Evolutionary conservation across 768 basidiomycete species (phyloP).

Genomic region (Tricholoma flavovirens): DNA sequence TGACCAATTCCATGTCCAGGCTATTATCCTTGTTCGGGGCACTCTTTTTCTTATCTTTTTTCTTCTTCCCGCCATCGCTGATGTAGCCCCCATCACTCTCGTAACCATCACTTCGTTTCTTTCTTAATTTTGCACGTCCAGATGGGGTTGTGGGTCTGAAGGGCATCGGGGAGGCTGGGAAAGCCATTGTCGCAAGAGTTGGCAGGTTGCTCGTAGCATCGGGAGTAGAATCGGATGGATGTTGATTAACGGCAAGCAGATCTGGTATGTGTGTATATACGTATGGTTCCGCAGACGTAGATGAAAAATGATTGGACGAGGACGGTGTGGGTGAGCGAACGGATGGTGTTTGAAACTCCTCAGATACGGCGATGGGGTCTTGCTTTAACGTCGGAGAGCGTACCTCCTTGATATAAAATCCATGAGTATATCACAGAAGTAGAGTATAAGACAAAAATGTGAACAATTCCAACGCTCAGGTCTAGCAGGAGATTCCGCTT

Average conservation of each 20-base stretch:
- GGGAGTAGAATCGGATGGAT: slow-evolving; percentile 2
- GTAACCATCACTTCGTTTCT: slow-evolving; percentile 41
- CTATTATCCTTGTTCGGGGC: slow-evolving; percentile 20
- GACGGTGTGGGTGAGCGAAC: slow-evolving; percentile 18
- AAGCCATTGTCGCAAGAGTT: slow-evolving; percentile 7
- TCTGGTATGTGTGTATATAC: slow-evolving; percentile 6
- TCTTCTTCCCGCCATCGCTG: slow-evolving; percentile 35
- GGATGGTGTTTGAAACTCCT: slow-evolving; percentile 26
- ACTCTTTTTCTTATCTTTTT: slow-evolving; percentile 14
- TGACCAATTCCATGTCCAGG: slow-evolving; percentile 9
- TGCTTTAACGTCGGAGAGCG: slow-evolving; percentile 29
- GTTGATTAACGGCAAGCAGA: slow-evolving; percentile 3
- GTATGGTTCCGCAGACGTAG: slow-evolving; percentile 9
- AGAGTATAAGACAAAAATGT: background rate
- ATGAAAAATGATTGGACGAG: slow-evolving; percentile 2
- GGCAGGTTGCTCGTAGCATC: slow-evolving; percentile 1
- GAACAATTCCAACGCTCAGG: background rate
- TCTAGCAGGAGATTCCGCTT: background rate
- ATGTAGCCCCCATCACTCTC: slow-evolving; percentile 50
- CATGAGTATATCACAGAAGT: slow-evolving; percentile 1
- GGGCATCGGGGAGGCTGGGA: slow-evolving; percentile 24
- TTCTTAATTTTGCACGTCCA: slow-evolving; percentile 32
- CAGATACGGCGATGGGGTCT: slow-evolving; percentile 28
- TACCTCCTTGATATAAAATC: slow-evolving; percentile 5
- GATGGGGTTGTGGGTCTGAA: slow-evolving; percentile 14